Evolutionary conservation across 2,329 filamentous ascomycete genomes (phyloP).

Genomic region (Pseudonectria foliicola): DNA sequence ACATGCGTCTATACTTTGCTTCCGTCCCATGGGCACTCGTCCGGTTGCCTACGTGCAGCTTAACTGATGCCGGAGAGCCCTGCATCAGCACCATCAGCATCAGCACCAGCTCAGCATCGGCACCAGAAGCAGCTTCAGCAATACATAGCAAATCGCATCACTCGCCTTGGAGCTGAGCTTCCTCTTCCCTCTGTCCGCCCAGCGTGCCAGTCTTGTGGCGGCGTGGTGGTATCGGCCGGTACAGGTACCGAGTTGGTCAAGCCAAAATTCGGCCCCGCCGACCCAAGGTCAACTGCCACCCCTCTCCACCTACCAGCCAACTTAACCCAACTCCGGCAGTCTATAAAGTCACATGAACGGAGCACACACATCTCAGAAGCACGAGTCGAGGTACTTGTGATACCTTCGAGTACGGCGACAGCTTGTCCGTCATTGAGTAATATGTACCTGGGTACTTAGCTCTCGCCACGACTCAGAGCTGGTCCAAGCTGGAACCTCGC

Average conservation of each 20-base stretch:
- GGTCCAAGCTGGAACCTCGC: constrained; percentile 6
- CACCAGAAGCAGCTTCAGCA: too few species aligned
- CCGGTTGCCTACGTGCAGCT: constrained; percentile 2
- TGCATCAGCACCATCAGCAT: too few species aligned
- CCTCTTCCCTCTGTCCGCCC: too few species aligned
- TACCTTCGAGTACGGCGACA: too few species aligned
- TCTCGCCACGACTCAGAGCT: constrained; percentile 14
- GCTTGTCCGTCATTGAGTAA: too few species aligned
- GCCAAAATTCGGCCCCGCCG: constrained; percentile 20
- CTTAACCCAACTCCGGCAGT: constrained; percentile 21
- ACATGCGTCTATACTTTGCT: constrained; percentile 1
- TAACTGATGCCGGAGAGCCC: constrained; percentile 1
- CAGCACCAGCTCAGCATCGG: too few species aligned
- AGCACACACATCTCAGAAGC: too few species aligned
- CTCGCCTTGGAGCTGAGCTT: too few species aligned
- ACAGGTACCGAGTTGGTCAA: constrained; percentile 4
- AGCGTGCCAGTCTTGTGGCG: background rate
- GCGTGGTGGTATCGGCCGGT: constrained; percentile 1
- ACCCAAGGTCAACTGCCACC: constrained; percentile 24
- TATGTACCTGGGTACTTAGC: constrained; percentile 17
- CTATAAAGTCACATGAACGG: constrained; percentile 13
- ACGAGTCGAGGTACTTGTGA: too few species aligned
- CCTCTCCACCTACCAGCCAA: constrained; percentile 9
- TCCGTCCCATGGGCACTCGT: constrained; percentile 1
- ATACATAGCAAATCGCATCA: too few species aligned